These are phyloP conservation scores for Xylaria intraflava DNA, from an alignment of 495 filamentous ascomycete genomes.

Conservation along the genomic window DNA sequence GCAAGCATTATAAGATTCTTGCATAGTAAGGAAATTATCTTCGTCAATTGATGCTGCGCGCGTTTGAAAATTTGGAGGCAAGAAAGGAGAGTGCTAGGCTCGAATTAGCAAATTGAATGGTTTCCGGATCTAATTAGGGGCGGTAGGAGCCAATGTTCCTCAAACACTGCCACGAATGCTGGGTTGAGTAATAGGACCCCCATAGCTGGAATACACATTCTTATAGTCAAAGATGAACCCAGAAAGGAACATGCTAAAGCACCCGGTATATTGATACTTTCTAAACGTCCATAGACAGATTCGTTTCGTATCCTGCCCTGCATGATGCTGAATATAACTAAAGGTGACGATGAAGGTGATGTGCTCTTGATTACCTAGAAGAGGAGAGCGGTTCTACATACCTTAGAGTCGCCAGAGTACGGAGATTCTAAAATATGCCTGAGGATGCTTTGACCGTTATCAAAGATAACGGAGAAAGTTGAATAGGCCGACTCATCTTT, in stretches of 20 bases:
- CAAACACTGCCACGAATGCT: background rate
- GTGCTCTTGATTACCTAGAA: too few relatives aligned
- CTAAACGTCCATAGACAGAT: background rate
- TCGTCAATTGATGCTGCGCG: slow-evolving; percentile 39
- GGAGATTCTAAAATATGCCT: slow-evolving; percentile 58
- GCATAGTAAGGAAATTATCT: slow-evolving; percentile 60
- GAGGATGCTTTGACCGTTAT: slow-evolving; percentile 52
- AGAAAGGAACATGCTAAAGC: background rate
- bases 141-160: background rate
- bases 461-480: slow-evolving; percentile 52
- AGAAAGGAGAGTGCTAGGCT: slow-evolving; percentile 39
- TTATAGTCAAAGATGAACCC: background rate
- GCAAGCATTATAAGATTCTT: slow-evolving; percentile 58
- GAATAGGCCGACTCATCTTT: slow-evolving; percentile 57
- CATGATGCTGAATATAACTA: too few relatives aligned
- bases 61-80: slow-evolving; percentile 31
- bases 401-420: slow-evolving; percentile 39
- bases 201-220: background rate
- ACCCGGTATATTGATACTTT: background rate
- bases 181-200: background rate
- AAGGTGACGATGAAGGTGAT: too few relatives aligned
- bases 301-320: background rate
- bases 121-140: background rate
- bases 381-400: slow-evolving; percentile 7
- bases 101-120: slow-evolving; percentile 9